These are phyloP conservation scores for Lotus japonicus DNA, from an alignment of 306 rosid species.

Conservation along the genomic window DNA sequence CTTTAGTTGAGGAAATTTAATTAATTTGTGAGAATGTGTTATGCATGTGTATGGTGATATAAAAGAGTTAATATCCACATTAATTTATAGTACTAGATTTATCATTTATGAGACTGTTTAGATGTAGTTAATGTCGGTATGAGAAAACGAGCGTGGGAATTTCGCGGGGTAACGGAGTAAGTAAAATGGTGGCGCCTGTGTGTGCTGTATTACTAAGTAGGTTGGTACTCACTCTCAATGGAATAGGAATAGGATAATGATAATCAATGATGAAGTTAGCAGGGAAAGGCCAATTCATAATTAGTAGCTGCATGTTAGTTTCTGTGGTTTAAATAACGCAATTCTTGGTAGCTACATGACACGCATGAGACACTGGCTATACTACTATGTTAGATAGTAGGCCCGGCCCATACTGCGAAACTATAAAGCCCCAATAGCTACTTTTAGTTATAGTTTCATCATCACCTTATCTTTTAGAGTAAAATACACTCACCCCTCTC, in stretches of 20 bases:
- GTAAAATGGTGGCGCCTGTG: background rate
- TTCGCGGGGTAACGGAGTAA: slow-evolving; percentile 27
- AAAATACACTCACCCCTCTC: too few relatives aligned
- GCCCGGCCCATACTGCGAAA: background rate
- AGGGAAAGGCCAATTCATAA: too few relatives aligned
- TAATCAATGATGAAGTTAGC: background rate
- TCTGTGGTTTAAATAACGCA: background rate
- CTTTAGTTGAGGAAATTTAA: too few relatives aligned
- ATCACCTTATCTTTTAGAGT: too few relatives aligned
- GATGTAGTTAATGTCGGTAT: background rate
- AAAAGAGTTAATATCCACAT: background rate
- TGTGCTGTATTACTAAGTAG: too few relatives aligned
- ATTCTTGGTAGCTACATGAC: background rate
- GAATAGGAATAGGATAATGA: too few relatives aligned
- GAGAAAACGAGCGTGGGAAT: slow-evolving; percentile 32
- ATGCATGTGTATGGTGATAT: too few relatives aligned
- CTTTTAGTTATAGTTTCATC: too few relatives aligned
- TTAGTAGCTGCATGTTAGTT: background rate
- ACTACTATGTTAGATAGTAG: background rate
- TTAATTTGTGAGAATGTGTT: too few relatives aligned
- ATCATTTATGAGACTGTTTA: too few relatives aligned
- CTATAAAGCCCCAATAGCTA: too few relatives aligned
- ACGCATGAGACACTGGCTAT: background rate
- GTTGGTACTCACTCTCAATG: background rate
- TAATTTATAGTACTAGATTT: background rate